Base-by-base conservation (phyloP, 2,329 filamentous ascomycete genomes). In the Hypoxylon sp. region DNA sequence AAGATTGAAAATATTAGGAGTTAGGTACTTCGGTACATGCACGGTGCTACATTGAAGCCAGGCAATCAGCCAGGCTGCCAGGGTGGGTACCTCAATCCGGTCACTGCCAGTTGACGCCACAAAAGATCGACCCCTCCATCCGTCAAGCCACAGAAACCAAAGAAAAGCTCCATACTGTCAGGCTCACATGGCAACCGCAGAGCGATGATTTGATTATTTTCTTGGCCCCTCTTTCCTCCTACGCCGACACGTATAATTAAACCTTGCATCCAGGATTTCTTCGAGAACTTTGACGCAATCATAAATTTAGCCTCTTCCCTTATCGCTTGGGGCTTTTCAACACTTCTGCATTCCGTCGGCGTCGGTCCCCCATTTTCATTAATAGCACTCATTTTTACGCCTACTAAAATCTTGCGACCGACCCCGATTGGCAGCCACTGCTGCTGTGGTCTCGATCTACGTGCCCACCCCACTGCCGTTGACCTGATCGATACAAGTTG, bases 401-500 rank as follows among this genome's bases (percentile, higher is more conserved):
- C 25, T 61, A 50, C 35, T 31, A 14, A 35, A 53, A 66, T 53
- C 57, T 54, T 64, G 65, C 65, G 58, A 68, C 51, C 61, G 51
- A 65, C 57, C 54, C 56, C 57, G 50, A 68, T 53, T 59, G 67
- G 68, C 68, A 70, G 68, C 73, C 56, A 71, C 66, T 25, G 57
- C 66, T 63, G 65, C 70, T 69, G 25, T 40, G 40, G 40, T 44
- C 66, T 61, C 65, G 46, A 61, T 61, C 69, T 68, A 66, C 70
- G 76, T 74, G 68, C 70, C 69, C 69, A 74, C 75, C 73, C 73
- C 72, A 64, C 73, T 62, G 66, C 68, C 66, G 64, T 69, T 67
- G 68, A 71, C 61, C 71, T 68, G 73, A 68, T 67, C 57, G 57
- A 72, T 66, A 68, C 57, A 65, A 71, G 53, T 71, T 72, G 70